Base-by-base conservation (phyloP, 2,329 filamentous ascomycete species). In the Trichoderma sp. region DNA sequence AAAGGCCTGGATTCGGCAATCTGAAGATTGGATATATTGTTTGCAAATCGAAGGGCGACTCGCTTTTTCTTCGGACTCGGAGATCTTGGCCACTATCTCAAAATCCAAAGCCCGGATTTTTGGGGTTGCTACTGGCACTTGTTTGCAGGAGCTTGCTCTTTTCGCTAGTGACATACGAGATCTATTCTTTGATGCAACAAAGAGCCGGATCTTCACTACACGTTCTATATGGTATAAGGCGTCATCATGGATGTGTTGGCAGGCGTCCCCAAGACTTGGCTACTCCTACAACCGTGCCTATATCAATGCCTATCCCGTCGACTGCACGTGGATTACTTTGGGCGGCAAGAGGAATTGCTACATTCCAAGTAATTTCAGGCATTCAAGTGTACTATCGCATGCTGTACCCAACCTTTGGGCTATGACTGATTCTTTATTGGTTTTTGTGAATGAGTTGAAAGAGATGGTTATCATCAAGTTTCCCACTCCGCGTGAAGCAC, bases 281-380 rank as follows among this genome's bases (percentile, higher is more conserved):
- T 59, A 29, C 56, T 40, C 56, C n/a, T 40, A 58, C 19, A 14
- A n/a, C 13, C 19, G 37, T 37, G 0, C 0, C 1, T 3, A 16
- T n/a, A 6, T 8, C 1, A 4, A 3, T 5, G 3, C 1, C 10
- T 14, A 5, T 40, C 0, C 0, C 8, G 1, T 16, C 16, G 2
- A 2, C 0, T 33, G 4, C 16, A 1, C 0, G 1, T 59, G 56
- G 56, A 59, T 59, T 59, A 13, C 27, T 2, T 7, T 59, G 1
- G 7, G 10, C 2, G n/a, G 33, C 0, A 27, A 40, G 40, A 59
- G 14, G 16, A 10, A 5, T 16, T 59, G 16, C 5, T 58, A 37
- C 2, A 11, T 58, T 5, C 33, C 11, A 2, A 16, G 4, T 1
- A 4, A 58, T 0, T 58, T 16, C 7, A 58, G 27, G n/a, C n/a